Percentiles rank a stretch among this genome's conserved stretches.
These are phyloP conservation scores for Fomitopsis betulina DNA, from an alignment of 1,284 basidiomycete species.

Conservation along the genomic window DNA sequence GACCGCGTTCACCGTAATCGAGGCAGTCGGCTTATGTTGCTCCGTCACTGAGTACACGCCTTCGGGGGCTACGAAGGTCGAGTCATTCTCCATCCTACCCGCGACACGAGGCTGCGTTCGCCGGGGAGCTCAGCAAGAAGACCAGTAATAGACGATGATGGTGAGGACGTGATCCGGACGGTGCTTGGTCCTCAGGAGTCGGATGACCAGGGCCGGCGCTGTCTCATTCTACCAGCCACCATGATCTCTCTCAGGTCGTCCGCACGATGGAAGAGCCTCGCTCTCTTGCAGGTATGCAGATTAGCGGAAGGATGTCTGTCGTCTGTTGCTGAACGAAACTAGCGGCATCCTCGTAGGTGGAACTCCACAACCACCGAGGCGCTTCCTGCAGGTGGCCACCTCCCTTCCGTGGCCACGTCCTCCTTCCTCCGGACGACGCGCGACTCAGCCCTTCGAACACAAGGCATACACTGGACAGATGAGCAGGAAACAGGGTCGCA, in stretches of 20 bases:
- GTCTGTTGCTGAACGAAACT: neutral
- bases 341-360: constrained; percentile 30
- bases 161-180: neutral
- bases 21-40: constrained; percentile 63
- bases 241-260: constrained; percentile 20
- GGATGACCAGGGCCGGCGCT: constrained; percentile 1
- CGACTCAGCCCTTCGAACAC: constrained; percentile 66
- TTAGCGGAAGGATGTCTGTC: neutral
- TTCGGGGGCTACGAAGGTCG: constrained; percentile 80
- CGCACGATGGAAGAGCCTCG: constrained; percentile 9
- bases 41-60: constrained; percentile 85
- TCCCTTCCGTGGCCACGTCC: constrained; percentile 65
- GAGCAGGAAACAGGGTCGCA: constrained; percentile 42
- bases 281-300: constrained; percentile 11
- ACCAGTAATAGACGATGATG: neutral
- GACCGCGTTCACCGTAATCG: constrained; percentile 39
- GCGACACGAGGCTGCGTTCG: neutral
- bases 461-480: constrained; percentile 68
- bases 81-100: constrained; percentile 67
- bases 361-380: constrained; percentile 50
- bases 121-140: neutral
- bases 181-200: neutral
- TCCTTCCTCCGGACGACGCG: constrained; percentile 56
- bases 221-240: constrained; percentile 11
- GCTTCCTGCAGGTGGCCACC: constrained; percentile 70